Base-by-base conservation (phyloP, 2,329 filamentous ascomycete species). In the Allantophomopsis lycopodina region DNA sequence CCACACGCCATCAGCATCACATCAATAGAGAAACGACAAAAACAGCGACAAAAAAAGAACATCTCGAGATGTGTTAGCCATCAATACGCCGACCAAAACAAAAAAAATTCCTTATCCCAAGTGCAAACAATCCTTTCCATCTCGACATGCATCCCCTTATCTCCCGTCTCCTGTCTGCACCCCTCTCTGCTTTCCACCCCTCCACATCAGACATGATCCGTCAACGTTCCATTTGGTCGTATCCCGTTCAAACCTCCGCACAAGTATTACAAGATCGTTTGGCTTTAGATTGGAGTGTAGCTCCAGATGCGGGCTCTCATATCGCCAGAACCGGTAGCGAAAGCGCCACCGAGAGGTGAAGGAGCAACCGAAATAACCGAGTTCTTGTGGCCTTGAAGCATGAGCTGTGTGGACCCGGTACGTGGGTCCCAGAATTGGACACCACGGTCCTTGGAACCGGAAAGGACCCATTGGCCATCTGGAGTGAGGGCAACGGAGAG, bases 321-420 rank as follows among this genome's bases (percentile, higher is more conserved):
- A 59, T 98, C 91, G 53, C 91, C 91, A 50, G 88, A 95, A 45
- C 91, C 91, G 5, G 91, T 98, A 32, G 91, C 91, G 57, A 98
- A 98, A 56, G 86, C 80, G 47, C 79, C 77, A 42, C 87, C 88
- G 35, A 46, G 49, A 13, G 91, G 91, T 60, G 87, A 94, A 16
- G 91, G 91, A 1, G 91, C 89, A 39, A 98, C 91, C 2, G 88
- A 95, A 53, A 96, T 96, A 51, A 98, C 91, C 10, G 86, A 94
- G 63, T 96, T 96, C 71, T 96, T 96, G 60, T 98, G 91, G 18
- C 91, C 91, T 61, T 96, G 91, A 45, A 98, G 73, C 91, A 96
- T 96, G 58, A 98, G 81, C 63, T 96, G 89, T 1, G 89, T 93
- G 49, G 84, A 81, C 30, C 89, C 91, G 15, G 87, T 95, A 52